Percentiles rank a stretch among this genome's conserved stretches.
Evolutionary conservation across 495 filamentous ascomycete genomes (phyloP).

Genomic region (Saxophila tyrrhenica): DNA sequence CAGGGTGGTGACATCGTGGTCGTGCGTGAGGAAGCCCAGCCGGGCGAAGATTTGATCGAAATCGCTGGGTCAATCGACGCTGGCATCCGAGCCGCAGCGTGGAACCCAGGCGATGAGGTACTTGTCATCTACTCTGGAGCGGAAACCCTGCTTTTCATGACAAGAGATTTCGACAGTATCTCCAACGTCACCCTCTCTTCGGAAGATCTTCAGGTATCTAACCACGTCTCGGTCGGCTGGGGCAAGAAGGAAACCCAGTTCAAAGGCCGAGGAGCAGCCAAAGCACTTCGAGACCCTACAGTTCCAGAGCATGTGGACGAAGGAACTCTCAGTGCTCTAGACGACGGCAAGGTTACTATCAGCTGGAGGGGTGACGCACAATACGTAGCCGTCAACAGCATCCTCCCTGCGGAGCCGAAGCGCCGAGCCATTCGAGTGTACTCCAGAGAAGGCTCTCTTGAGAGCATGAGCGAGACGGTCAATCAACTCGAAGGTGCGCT

Average conservation of each 20-base stretch:
- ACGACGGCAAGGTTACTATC: slow-evolving; percentile 59
- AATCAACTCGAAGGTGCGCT: slow-evolving; percentile 76
- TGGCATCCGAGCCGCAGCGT: slow-evolving; percentile 77
- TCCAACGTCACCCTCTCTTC: slow-evolving; percentile 54
- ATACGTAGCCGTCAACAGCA: slow-evolving; percentile 72
- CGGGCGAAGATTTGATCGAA: slow-evolving; percentile 66
- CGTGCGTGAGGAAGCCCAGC: slow-evolving; percentile 64
- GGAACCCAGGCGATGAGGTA: slow-evolving; percentile 93
- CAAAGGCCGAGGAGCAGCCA: slow-evolving; percentile 73
- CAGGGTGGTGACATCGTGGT: slow-evolving; percentile 82
- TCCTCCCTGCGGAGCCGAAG: slow-evolving; percentile 42
- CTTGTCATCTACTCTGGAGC: slow-evolving; percentile 70
- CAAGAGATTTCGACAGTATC: slow-evolving; percentile 74
- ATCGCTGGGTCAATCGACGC: slow-evolving; percentile 89
- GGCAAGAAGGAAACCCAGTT: slow-evolving; percentile 98
- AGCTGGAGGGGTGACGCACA: slow-evolving; percentile 93
- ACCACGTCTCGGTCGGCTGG: slow-evolving; percentile 97
- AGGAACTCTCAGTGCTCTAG: slow-evolving; percentile 58
- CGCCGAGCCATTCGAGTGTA: slow-evolving; percentile 78
- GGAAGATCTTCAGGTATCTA: slow-evolving; percentile 75
- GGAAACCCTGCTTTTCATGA: slow-evolving; percentile 83
- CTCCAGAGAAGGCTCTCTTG: slow-evolving; percentile 75
- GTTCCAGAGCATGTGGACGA: slow-evolving; percentile 88
- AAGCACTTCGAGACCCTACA: slow-evolving; percentile 81
- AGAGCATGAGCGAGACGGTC: slow-evolving; percentile 88